These are phyloP conservation scores for Trifolium subterraneum DNA, from an alignment of 306 rosid genomes.

Conservation along the genomic window DNA sequence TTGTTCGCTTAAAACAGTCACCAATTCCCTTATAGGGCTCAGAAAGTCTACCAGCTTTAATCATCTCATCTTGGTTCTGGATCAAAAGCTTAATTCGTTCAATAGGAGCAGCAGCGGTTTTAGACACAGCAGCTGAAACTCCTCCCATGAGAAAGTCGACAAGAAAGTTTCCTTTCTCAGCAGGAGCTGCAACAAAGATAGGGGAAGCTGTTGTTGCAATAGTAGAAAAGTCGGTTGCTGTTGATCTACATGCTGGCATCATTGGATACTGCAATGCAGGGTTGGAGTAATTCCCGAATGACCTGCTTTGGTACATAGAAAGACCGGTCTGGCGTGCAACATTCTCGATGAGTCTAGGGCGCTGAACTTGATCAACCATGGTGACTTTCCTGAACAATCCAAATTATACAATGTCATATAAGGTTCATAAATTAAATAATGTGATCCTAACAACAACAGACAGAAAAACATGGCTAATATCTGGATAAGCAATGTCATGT, in stretches of 20 bases:
- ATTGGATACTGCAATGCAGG: conserved; percentile 59
- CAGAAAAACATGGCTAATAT: not conserved
- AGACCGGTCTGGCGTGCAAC: conserved; percentile 41
- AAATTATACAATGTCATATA: conserved; percentile 21
- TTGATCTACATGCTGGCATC: conserved; percentile 56
- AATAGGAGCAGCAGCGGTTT: conserved; percentile 90
- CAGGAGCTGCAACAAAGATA: conserved; percentile 72
- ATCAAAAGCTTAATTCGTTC: conserved; percentile 86
- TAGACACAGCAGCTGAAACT: conserved; percentile 90
- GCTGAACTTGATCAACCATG: conserved; percentile 53
- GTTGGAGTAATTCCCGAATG: conserved; percentile 60
- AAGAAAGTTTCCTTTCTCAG: conserved; percentile 68
- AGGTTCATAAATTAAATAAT: not conserved
- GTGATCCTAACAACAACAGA: conserved; percentile 4
- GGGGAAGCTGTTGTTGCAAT: conserved; percentile 62
- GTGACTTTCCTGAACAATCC: conserved; percentile 39
- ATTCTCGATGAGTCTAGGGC: conserved; percentile 38
- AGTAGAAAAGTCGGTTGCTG: conserved; percentile 48
- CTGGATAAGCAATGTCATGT: not conserved
- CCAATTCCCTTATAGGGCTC: conserved; percentile 92
- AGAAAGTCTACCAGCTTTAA: conserved; percentile 77
- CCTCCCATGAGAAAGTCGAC: conserved; percentile 87
- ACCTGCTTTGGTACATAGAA: conserved; percentile 38
- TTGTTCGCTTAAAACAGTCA: conserved; percentile 74
- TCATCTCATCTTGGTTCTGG: conserved; percentile 91